phyloP scores from a whole-genome alignment of 1,139 yeast species.

The Debaryomycetaceae sp. region DNA sequence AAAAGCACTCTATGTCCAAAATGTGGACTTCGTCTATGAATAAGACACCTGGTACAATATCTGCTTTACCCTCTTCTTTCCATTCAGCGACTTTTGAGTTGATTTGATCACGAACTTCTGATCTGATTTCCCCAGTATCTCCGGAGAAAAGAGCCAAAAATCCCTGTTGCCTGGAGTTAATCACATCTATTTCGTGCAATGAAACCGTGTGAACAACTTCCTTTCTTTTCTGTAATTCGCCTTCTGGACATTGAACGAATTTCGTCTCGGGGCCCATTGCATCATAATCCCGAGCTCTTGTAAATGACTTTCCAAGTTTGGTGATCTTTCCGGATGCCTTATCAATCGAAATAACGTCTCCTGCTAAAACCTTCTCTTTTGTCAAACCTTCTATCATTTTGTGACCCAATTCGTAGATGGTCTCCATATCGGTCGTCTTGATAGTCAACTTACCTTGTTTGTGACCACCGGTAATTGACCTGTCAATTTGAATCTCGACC shows the following conservation, averaged over 20 bases:
- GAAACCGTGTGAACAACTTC: slow-evolving; percentile 96
- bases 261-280: slow-evolving; percentile 99
- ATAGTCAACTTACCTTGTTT: slow-evolving; percentile 97
- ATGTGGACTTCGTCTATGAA: slow-evolving; percentile 98
- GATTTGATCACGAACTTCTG: slow-evolving; percentile 96
- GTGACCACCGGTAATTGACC: slow-evolving; percentile 95
- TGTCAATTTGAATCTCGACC: slow-evolving; percentile 95
- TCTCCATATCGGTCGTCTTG: slow-evolving; percentile 98
- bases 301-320: slow-evolving; percentile 90
- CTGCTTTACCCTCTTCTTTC: slow-evolving; percentile 99
- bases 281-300: slow-evolving; percentile 96
- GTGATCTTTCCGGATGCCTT: slow-evolving; percentile 93
- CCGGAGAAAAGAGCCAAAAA: slow-evolving; percentile 94
- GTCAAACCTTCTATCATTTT: slow-evolving; percentile 97
- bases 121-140: slow-evolving; percentile 94
- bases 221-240: slow-evolving; percentile 92
- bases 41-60: slow-evolving; percentile 95
- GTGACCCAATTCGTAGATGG: slow-evolving; percentile 93
- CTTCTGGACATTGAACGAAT: slow-evolving; percentile 98
- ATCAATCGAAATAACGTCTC: slow-evolving; percentile 94
- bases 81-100: slow-evolving; percentile 97
- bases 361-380: slow-evolving; percentile 94
- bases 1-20: slow-evolving; percentile 96
- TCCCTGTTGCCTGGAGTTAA: slow-evolving; percentile 97
- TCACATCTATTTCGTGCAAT: slow-evolving; percentile 95